These are phyloP conservation scores for Leucaena leucocephala DNA, from an alignment of 306 rosid genomes.

Conservation along the genomic window DNA sequence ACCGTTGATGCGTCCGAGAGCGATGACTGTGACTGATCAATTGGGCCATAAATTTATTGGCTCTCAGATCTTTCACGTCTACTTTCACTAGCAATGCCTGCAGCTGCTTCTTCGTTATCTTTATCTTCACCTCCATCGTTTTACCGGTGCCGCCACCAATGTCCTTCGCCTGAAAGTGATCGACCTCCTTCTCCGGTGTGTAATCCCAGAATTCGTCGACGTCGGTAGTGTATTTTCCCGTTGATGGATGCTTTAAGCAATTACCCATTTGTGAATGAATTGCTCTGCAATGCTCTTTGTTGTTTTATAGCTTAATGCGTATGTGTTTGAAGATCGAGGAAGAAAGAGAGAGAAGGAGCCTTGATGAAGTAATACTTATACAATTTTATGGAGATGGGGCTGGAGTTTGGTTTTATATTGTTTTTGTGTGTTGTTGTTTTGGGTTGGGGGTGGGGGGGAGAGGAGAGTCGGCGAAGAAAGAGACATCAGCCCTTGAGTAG, in stretches of 20 bases:
- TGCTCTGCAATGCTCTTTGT: neutral
- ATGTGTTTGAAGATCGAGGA: too few relatives aligned
- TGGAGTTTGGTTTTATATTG: too few relatives aligned
- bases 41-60: constrained; percentile 59
- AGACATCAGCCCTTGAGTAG: too few relatives aligned
- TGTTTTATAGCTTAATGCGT: too few relatives aligned
- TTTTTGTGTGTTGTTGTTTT: too few relatives aligned
- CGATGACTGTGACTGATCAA: constrained; percentile 41
- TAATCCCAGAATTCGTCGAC: constrained; percentile 55
- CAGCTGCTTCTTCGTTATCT: constrained; percentile 76
- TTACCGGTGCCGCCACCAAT: neutral
- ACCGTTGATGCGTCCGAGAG: constrained; percentile 41
- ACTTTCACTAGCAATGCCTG: constrained; percentile 56
- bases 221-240: constrained; percentile 41
- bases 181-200: neutral
- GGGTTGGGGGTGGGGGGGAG: too few relatives aligned
- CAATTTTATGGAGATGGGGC: too few relatives aligned
- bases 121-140: constrained; percentile 61
- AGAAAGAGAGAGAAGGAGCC: too few relatives aligned
- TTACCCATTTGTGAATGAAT: constrained; percentile 61
- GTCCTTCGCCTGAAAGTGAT: neutral
- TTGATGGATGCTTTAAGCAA: constrained; percentile 56
- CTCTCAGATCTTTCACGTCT: constrained; percentile 54
- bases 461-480: too few relatives aligned
- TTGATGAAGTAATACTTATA: too few relatives aligned